Base-by-base conservation (phyloP, 768 basidiomycete species). In the Royoungia palumana region DNA sequence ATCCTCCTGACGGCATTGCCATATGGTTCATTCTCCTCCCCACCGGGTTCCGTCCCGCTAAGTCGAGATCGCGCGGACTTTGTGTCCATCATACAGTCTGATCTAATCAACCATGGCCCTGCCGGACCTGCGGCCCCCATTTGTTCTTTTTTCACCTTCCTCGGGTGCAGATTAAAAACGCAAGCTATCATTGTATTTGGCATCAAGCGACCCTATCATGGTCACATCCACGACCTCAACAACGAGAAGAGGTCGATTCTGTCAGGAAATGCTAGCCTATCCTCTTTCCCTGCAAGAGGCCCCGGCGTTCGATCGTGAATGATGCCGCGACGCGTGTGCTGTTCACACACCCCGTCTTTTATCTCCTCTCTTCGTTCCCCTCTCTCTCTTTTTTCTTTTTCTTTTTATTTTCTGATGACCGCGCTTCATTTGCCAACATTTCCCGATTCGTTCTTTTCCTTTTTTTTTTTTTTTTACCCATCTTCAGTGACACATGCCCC, bases 1-100 rank as follows among this genome's bases (percentile, higher is more conserved):
- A 42, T 39, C 36, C 37, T 50, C 41, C 41, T 64, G 34, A 65
- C 59, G 57, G 64, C 60, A 66, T 58, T 52, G 48, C 63, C 61
- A 63, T 58, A 63, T 61, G 61, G 59, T 30, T 32, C 41, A 25
- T 44, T 43, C 50, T 40, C 53, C 36, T 41, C 40, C 54, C 54
- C 65, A 62, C 57, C 64, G 62, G 64, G 50, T 53, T 60, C 55
- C 63, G 64, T 65, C 42, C 60, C 65, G 60, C 50, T 49, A 41
- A n/a, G 48, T 49, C 49, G 47, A 47, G 50, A 62, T 62, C 57
- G 55, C 49, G 62, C 62, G 62, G 64, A 56, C 44, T 46, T 58
- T 47, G 34, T 19, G 40, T 51, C 51, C 32, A 47, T 51, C 56
- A 45, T 35, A 45, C 22, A 45, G 44, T 51, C 49, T 53, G 61